Conservation (phyloP, 768 basidiomycete genomes). For the Russula sp. region DNA sequence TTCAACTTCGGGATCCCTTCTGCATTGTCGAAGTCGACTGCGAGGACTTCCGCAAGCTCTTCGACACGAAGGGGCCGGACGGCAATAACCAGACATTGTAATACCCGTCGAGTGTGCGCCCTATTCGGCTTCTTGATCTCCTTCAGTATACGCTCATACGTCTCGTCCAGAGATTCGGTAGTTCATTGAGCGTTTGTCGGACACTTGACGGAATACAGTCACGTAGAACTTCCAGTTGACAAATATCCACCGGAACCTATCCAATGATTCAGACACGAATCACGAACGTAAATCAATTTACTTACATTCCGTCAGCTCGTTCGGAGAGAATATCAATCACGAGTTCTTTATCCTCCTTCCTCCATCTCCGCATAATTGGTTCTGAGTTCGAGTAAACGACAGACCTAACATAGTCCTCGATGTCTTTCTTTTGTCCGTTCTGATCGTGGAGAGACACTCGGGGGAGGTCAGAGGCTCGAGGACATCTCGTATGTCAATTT, state of each 20-base stretch:
- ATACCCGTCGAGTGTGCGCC: background rate
- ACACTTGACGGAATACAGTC: background rate
- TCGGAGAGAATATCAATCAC: background rate
- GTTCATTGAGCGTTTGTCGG: background rate
- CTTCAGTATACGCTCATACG: background rate
- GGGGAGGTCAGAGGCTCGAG: background rate
- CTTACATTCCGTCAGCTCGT: background rate
- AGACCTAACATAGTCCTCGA: background rate
- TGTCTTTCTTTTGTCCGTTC: conserved; percentile 6
- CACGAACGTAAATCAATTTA: background rate
- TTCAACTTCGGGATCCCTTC: background rate
- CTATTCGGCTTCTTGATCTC: background rate
- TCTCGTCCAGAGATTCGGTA: background rate
- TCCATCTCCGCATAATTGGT: background rate
- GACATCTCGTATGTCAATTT: conserved; percentile 1
- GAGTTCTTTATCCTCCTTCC: background rate
- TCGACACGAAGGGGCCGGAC: conserved; percentile 1
- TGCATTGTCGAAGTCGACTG: background rate
- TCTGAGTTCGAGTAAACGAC: background rate
- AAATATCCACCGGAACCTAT: conserved; percentile 1
- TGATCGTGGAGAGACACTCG: background rate
- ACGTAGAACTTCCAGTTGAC: background rate
- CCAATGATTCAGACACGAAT: background rate
- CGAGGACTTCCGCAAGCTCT: background rate
- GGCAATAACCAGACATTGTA: background rate